A percentile compares a stretch with the other conserved stretches of the same genome.
These are phyloP conservation scores for Triadica sebifera DNA, from an alignment of 345 rosid species.

Conservation along the genomic window DNA sequence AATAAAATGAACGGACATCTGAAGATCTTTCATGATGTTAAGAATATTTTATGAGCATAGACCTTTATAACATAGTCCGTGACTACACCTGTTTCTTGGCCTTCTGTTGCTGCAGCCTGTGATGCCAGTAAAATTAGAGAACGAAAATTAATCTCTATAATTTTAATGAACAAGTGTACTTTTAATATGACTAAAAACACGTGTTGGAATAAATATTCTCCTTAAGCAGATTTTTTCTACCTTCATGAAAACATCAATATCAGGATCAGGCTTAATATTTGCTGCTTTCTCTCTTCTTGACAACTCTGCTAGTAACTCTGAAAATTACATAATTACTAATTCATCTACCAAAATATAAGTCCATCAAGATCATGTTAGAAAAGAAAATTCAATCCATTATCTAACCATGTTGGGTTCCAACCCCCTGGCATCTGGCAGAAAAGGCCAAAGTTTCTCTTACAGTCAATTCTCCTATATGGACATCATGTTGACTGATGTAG, in stretches of 20 bases:
- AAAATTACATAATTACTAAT: background rate
- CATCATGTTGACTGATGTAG: constrained; percentile 67
- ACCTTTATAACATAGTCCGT: constrained; percentile 84
- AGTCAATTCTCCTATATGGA: constrained; percentile 59
- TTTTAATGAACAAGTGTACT: background rate
- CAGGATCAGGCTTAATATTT: constrained; percentile 75
- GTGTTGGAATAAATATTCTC: too few species aligned
- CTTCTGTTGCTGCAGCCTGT: constrained; percentile 53
- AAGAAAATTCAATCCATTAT: background rate
- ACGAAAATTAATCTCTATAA: background rate
- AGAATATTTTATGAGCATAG: too few species aligned
- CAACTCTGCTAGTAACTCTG: constrained; percentile 69
- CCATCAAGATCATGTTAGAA: too few species aligned
- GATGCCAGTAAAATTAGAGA: background rate
- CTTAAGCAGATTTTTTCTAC: constrained; percentile 29
- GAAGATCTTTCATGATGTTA: too few species aligned
- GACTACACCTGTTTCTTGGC: constrained; percentile 57
- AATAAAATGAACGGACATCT: background rate
- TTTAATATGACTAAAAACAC: too few species aligned
- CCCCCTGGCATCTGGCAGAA: constrained; percentile 66
- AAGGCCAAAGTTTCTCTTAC: constrained; percentile 77
- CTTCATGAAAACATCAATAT: constrained; percentile 79
- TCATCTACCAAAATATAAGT: too few species aligned
- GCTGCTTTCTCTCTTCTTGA: constrained; percentile 77
- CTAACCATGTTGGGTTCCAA: constrained; percentile 68